These are phyloP conservation scores for Pythium brachiatum DNA, from an alignment of 352 stramenopile genomes.

Conservation along the genomic window DNA sequence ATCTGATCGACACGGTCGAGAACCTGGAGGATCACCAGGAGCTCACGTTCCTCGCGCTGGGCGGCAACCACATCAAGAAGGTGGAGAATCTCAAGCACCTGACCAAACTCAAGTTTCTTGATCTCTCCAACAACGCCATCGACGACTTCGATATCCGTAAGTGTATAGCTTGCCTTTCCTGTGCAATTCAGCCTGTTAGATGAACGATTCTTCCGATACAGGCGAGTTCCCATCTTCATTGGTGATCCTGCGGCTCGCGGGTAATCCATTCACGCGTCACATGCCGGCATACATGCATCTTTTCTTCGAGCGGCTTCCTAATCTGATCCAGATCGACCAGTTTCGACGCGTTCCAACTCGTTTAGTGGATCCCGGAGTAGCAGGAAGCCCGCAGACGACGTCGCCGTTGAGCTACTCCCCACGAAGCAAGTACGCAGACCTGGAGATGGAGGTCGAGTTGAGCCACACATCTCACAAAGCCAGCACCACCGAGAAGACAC, in stretches of 20 bases:
- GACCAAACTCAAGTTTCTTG: conserved; percentile 71
- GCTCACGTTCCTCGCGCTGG: conserved; percentile 61
- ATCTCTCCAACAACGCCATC: conserved; percentile 76
- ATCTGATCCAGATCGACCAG: conserved; percentile 56
- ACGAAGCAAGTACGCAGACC: conserved; percentile 33
- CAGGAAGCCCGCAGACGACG: conserved; percentile 7
- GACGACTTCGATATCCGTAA: conserved; percentile 62
- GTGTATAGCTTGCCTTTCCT: too few relatives aligned
- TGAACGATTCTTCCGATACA: too few relatives aligned
- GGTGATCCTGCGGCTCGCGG: conserved; percentile 46
- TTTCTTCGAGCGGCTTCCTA: conserved; percentile 63
- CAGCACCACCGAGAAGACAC: neutral
- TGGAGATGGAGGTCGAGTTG: conserved; percentile 38
- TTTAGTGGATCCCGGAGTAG: neutral
- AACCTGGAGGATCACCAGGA: conserved; percentile 55
- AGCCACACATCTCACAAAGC: conserved; percentile 10
- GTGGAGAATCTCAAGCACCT: conserved; percentile 61
- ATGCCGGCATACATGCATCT: conserved; percentile 55
- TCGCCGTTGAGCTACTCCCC: conserved; percentile 23
- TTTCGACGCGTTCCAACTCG: conserved; percentile 31
- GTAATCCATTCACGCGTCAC: conserved; percentile 56
- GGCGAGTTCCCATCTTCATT: conserved; percentile 56
- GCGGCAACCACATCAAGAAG: conserved; percentile 58
- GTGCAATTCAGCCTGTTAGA: too few relatives aligned
- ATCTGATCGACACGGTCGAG: conserved; percentile 61